Conservation (phyloP, 2,329 filamentous ascomycete species). For the Cladosporium sp. region DNA sequence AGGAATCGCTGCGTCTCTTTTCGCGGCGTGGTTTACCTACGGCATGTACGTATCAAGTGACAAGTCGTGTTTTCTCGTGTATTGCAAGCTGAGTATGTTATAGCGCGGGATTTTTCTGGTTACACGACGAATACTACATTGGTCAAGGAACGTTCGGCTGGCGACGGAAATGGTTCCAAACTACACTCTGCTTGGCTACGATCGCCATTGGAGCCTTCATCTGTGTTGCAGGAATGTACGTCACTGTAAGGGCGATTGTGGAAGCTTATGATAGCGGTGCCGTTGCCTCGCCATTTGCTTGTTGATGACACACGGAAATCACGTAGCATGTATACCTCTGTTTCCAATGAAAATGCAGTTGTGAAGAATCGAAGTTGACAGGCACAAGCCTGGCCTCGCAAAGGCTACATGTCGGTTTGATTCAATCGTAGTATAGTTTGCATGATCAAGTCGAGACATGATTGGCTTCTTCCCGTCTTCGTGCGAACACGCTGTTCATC, state of each 20-base stretch:
- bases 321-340: no score
- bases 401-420: no score
- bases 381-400: no score
- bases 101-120: constrained; percentile 50
- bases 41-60: constrained; percentile 27
- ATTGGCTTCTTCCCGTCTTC: constrained; percentile 34
- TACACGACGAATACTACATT: constrained; percentile 47
- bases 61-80: no score
- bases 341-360: no score
- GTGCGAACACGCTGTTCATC: constrained; percentile 65
- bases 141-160: constrained; percentile 31
- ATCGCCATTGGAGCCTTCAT: constrained; percentile 47
- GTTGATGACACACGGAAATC: constrained; percentile 13
- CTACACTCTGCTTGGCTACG: constrained; percentile 38
- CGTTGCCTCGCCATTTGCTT: constrained; percentile 28
- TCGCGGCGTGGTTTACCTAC: constrained; percentile 54
- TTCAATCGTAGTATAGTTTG: not conserved
- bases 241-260: constrained; percentile 40
- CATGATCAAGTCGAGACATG: not conserved
- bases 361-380: no score
- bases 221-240: constrained; percentile 43
- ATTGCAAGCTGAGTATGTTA: not conserved
- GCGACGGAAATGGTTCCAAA: constrained; percentile 29
- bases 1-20: constrained; percentile 48
- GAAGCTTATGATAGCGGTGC: constrained; percentile 30